Conservation (phyloP, 495 filamentous ascomycete genomes). For the Hypoxylon lienhwacheense region DNA sequence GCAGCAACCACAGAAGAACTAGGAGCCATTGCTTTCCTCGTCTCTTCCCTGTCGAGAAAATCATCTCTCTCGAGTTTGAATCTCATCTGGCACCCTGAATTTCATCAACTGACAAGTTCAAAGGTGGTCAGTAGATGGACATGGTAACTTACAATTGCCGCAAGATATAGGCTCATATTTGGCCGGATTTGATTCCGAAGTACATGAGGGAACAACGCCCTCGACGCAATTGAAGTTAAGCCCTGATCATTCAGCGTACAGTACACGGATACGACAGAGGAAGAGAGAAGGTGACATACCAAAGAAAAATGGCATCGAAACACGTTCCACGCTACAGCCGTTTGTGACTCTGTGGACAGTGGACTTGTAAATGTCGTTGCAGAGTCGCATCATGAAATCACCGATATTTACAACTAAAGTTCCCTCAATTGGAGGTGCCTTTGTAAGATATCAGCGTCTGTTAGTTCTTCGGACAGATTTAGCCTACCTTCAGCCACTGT, state of each 20-base stretch:
- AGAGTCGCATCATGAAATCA: constrained; percentile 64
- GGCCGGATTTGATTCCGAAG: constrained; percentile 55
- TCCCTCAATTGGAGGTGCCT: constrained; percentile 54
- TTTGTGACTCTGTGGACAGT: constrained; percentile 63
- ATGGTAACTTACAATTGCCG: constrained; percentile 43
- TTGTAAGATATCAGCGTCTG: constrained; percentile 7
- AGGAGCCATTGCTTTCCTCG: constrained; percentile 32
- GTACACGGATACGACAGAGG: not conserved
- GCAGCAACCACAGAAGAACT: constrained; percentile 42
- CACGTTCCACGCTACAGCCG: constrained; percentile 47
- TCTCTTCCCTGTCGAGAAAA: constrained; percentile 36
- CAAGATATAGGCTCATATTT: constrained; percentile 61
- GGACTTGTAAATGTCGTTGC: constrained; percentile 62
- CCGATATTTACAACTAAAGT: constrained; percentile 67
- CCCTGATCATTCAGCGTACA: constrained; percentile 30
- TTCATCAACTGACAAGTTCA: constrained; percentile 3
- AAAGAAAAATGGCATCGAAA: constrained; percentile 67
- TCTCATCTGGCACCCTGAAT: constrained; percentile 45
- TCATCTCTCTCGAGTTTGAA: constrained; percentile 43
- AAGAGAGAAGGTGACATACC: constrained; percentile 24
- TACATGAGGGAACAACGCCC: constrained; percentile 56
- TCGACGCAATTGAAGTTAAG: constrained; percentile 54
- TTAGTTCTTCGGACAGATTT: constrained; percentile 4
- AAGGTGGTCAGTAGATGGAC: not conserved
- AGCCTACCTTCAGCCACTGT: constrained; percentile 55